Base-by-base conservation (phyloP, 1,139 yeast genomes). In the Debaryomyces nepalensis region DNA sequence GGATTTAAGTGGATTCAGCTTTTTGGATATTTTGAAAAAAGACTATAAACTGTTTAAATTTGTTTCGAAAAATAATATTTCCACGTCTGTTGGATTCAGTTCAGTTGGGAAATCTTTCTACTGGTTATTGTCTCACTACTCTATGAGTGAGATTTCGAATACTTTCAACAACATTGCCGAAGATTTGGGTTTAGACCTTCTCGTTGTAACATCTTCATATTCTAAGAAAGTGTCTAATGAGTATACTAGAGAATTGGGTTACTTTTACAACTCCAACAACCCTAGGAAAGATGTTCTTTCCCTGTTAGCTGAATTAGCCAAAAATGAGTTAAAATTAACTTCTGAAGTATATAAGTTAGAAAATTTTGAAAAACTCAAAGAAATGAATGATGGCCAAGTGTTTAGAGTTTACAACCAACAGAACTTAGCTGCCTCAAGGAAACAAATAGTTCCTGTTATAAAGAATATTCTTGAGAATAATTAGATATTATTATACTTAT, bases 1-100 rank as follows among this genome's bases (percentile, higher is more conserved):
- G 46, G 82, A 88, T 54, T 68, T 89, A 37, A 58, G 62, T 2
- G 89, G 88, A 0, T 70, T 90, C 39, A 56, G 77, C 1, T 64
- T 81, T 9, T 56, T 58, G 4, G 95, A 88, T 41, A 62, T 91
- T 11, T 68, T 91, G 36, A 69, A 84, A 34, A 90, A 89, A 60
- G 99, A 91, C 59, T 91, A 87, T 63, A 91, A 91, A 57, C 84
- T 82, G 53, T 90, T 86, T 68, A 66, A 63, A 3, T 78, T 79
- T 46, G 54, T 52, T 1, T 61, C 62, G 9, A 65, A 63, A 0
- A 61, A 62, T 5, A 56, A 57, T 2, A 14, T 33, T 2, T 16
- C 21, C 6, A 51, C 53, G 2, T 61, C 57, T 6, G 72, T 88
- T 23, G 98, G 97, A 0, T 84, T 90, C 53, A 79, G 93, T 41